A percentile compares a stretch with the other conserved stretches of the same genome.
Conservation (phyloP, 169 alveolate genomes). For the Plasmodium fragile region DNA sequence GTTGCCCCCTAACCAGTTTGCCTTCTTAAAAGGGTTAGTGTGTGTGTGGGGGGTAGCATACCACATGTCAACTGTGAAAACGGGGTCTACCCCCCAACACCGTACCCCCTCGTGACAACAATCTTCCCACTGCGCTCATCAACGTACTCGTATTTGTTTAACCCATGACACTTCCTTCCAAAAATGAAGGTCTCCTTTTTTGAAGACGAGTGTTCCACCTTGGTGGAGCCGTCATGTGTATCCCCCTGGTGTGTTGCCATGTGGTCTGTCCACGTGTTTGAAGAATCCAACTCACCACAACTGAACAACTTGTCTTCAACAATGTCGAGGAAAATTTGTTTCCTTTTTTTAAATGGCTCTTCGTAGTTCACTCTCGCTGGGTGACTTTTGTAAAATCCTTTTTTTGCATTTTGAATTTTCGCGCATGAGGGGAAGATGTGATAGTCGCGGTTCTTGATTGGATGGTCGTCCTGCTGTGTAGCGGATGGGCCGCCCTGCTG, state of each 20-base stretch:
- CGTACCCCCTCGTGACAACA: slow-evolving; percentile 2
- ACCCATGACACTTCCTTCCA: slow-evolving; percentile 49
- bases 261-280: background rate
- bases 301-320: slow-evolving; percentile 24
- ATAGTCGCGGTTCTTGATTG: slow-evolving; percentile 13
- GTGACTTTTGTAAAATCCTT: slow-evolving; percentile 10
- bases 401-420: slow-evolving; percentile 34
- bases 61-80: background rate
- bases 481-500: background rate
- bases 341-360: slow-evolving; percentile 54
- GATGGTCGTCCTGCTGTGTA: background rate
- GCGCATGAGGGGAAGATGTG: slow-evolving; percentile 32
- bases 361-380: slow-evolving; percentile 11
- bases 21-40: background rate
- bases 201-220: background rate
- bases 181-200: slow-evolving; percentile 7
- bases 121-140: slow-evolving; percentile 51
- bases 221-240: background rate
- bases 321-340: slow-evolving; percentile 42
- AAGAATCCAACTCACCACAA: background rate
- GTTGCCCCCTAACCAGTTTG: background rate
- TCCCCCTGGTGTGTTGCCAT: background rate
- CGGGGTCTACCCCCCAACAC: background rate
- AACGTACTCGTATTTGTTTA: slow-evolving; percentile 41
- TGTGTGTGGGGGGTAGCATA: too few species aligned